phyloP scores from a whole-genome alignment of 805 yeast species.

The Metschnikowia gelsemii region DNA sequence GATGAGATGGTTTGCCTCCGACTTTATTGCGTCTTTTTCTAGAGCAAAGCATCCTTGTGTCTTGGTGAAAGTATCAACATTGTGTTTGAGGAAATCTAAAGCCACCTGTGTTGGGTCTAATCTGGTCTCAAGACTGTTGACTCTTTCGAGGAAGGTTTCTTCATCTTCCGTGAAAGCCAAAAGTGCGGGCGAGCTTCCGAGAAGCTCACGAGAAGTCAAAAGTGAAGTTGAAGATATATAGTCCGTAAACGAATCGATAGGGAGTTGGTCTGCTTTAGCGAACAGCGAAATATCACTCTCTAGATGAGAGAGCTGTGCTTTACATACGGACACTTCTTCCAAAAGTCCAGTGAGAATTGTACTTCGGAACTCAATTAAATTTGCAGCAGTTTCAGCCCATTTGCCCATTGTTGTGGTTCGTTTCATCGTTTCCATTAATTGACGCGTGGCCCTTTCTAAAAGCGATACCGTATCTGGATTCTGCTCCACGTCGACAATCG shows the following conservation, averaged over 20 bases:
- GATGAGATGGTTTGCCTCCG: slow-evolving; percentile 4
- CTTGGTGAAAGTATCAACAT: slow-evolving; percentile 9
- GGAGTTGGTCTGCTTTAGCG: slow-evolving; percentile 1
- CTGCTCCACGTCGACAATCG: not conserved
- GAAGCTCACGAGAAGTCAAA: slow-evolving; percentile 1
- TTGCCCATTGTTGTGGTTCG: slow-evolving; percentile 3
- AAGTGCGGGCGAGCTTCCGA: slow-evolving; percentile 5
- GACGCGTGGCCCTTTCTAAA: slow-evolving; percentile 5
- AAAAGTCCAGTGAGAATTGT: slow-evolving; percentile 8
- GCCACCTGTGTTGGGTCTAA: slow-evolving; percentile 13
- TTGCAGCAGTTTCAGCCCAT: slow-evolving; percentile 10
- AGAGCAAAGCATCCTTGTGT: slow-evolving; percentile 1
- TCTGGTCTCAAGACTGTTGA: slow-evolving; percentile 7
- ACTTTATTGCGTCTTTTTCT: not conserved
- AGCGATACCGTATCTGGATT: not conserved
- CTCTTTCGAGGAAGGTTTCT: not conserved
- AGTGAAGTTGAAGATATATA: slow-evolving; percentile 6
- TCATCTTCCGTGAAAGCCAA: slow-evolving; percentile 11
- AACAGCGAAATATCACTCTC: slow-evolving; percentile 2
- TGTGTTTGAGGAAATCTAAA: slow-evolving; percentile 12
- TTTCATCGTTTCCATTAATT: slow-evolving; percentile 11
- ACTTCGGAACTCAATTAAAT: slow-evolving; percentile 12
- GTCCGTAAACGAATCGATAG: slow-evolving; percentile 9
- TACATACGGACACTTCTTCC: slow-evolving; percentile 9
- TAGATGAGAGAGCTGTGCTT: slow-evolving; percentile 1